A percentile compares a stretch with the other conserved stretches of the same genome.
Evolutionary conservation across 2,329 filamentous ascomycete genomes (phyloP).

Genomic region (Furcasterigmium furcatum): DNA sequence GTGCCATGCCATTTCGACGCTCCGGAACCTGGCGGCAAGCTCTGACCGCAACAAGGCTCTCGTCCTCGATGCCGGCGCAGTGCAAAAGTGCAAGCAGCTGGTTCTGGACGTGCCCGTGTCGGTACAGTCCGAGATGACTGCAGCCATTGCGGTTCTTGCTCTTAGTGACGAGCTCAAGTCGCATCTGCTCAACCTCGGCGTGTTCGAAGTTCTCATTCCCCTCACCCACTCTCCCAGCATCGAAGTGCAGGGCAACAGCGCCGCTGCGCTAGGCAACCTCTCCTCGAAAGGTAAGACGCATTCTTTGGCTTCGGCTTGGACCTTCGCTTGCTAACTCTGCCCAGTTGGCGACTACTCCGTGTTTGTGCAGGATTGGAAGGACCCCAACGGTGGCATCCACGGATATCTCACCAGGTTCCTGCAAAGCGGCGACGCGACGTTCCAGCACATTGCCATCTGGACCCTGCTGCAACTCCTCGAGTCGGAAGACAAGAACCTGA

Average conservation of each 20-base stretch:
- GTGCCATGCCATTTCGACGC: constrained; percentile 95
- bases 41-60: constrained; percentile 97
- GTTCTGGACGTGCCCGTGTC: constrained; percentile 90
- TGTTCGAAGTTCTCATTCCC: constrained; percentile 95
- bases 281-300: constrained; percentile 81
- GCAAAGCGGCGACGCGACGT: constrained; percentile 90
- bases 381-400: constrained; percentile 91
- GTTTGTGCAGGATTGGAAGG: constrained; percentile 90
- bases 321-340: constrained; percentile 8
- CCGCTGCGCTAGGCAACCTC: constrained; percentile 89
- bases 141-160: constrained; percentile 94
- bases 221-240: constrained; percentile 94
- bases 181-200: constrained; percentile 83
- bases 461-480: constrained; percentile 93
- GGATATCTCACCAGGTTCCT: constrained; percentile 93
- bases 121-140: constrained; percentile 98
- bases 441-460: constrained; percentile 99
- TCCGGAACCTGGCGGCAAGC: constrained; percentile 92
- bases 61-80: constrained; percentile 93
- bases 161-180: constrained; percentile 94
- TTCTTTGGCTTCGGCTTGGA: neutral
- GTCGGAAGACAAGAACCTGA: constrained; percentile 87
- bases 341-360: constrained; percentile 94
- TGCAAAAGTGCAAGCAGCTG: constrained; percentile 97
- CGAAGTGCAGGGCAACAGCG: constrained; percentile 97